Evolutionary conservation across 2,329 filamentous ascomycete species (phyloP), one percentile per base, ranked within the genome.

Genomic region (Diaporthe citri): DNA sequence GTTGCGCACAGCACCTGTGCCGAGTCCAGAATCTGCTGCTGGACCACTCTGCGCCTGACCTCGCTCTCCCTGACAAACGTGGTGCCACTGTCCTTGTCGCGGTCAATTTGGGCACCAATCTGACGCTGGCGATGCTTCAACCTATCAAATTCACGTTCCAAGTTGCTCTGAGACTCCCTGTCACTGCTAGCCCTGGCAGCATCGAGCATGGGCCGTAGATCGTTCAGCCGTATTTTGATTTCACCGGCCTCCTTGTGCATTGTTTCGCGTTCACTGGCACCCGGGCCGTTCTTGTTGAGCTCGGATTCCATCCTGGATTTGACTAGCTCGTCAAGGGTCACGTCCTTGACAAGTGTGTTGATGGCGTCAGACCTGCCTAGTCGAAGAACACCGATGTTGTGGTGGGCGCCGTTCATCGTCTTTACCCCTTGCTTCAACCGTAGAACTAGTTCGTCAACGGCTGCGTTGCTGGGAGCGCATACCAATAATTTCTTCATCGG

Each of bases 401-500:
- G 92, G 17, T 88, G 87, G 39, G 91, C 88, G 1, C 97, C 96
- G 57, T 89, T 90, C 75, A 90, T 88, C 0, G 95, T 96, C 80
- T 93, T 96, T 71, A 99, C 90, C 6, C 97, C 97, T 71, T 91
- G 87, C 84, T 97, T 98, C 80, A 99, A 90, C 85, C 97, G 93
- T 83, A 98, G 92, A 25, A 99, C 97, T 77, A 99, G 83, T 83
- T 99, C 97, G 82, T 99, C 97, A 8, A 99, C 97, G 43, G 97
- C 97, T 9, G 97, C 97, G 83, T 99, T 99, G 88, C 96, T 98
- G 20, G 97, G 97, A n/a, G 97, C 97, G 81, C 97, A 99, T 34
- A 99, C 95, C 36, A 99, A 89, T 36, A 99, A 88, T 83, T 98
- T 99, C 85, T 97, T 98, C 2, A 90, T 82, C 1, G 83, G 76